Base-by-base conservation (phyloP, 2,329 filamentous ascomycete genomes). In the Aspergillus clavatus region DNA sequence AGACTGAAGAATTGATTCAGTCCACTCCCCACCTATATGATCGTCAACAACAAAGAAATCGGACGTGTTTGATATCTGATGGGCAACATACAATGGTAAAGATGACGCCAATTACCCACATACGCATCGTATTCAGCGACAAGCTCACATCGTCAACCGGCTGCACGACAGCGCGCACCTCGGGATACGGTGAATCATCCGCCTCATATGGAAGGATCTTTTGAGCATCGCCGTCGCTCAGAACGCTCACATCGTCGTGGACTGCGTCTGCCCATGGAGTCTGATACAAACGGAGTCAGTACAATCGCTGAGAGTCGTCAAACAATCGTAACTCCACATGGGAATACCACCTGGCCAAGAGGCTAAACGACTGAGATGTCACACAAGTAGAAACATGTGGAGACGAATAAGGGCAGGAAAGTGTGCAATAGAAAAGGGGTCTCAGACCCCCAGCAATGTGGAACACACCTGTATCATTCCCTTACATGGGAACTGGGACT, bases 1-100 rank as follows among this genome's bases (percentile, higher is more conserved):
- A 68, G 46, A 44, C 62, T 68, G 51, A 69, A 69, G 45, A 69
- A 65, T 41, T 68, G 65, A 33, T 69, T 69, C 28, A 68, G 49
- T 12, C 63, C 65, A 42, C 63, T 66, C 16, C 65, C 65, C 10
- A 67, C 45, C 65, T 67, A 45, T 29, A n/a, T 18, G 7, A 21
- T 7, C 12, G 37, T 49, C 21, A 51, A 48, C 29, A 24, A 19
- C 16, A 19, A 3, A 10, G 6, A n/a, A n/a, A n/a, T 21, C 31
- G 18, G 6, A 10, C 5, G 16, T 35, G 16, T 11, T 16, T 5
- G 2, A 8, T 18, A 12, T 11, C 2, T 6, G 7, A 35, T 18
- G 16, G 10, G 7, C 19, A 16, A 54, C 64, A 38, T 55, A 68
- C 62, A 41, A 67, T 66, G 1, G 65, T 63, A 41, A 68, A 68